A percentile compares a stretch with the other conserved stretches of the same genome.
Evolutionary conservation across 2,329 filamentous ascomycete species (phyloP).

Genomic region (Trichoderma simmonsii): DNA sequence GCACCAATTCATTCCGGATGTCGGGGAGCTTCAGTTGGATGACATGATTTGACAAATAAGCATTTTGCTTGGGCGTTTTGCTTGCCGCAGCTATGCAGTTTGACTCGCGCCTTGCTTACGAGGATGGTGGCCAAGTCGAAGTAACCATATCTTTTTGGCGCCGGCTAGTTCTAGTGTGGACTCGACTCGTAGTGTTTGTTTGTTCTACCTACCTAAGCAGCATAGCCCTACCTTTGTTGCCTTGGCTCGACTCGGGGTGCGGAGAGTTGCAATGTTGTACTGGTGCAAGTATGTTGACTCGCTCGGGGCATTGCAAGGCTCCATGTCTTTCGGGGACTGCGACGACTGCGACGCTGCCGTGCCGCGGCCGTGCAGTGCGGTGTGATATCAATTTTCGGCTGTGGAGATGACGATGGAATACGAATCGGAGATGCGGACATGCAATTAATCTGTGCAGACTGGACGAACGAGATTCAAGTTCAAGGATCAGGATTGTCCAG

Average conservation of each 20-base stretch:
- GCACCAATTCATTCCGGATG: slow-evolving; percentile 1
- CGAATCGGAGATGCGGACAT: not conserved
- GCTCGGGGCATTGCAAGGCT: not conserved
- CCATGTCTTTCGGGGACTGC: not conserved
- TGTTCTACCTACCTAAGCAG: not conserved
- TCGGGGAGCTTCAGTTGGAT: not conserved
- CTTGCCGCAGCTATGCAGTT: not conserved
- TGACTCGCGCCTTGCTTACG: slow-evolving; percentile 4
- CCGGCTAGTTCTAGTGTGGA: not conserved
- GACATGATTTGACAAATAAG: not conserved
- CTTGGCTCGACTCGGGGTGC: not conserved
- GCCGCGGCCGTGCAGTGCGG: not conserved
- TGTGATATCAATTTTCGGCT: not conserved
- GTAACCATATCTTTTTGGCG: not conserved
- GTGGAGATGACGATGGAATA: not conserved
- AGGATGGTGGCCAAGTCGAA: not conserved
- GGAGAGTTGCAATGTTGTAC: not conserved
- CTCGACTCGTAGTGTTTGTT: not conserved
- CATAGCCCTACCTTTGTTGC: not conserved
- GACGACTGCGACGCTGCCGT: not conserved
- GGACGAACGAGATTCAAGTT: not conserved
- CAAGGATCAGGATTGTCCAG: not conserved
- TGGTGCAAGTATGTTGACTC: not conserved
- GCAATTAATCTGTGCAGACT: not conserved
- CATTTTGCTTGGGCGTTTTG: not conserved